phyloP scores from a whole-genome alignment of 805 yeast genomes.

The Saccharomycopsis malanga region DNA sequence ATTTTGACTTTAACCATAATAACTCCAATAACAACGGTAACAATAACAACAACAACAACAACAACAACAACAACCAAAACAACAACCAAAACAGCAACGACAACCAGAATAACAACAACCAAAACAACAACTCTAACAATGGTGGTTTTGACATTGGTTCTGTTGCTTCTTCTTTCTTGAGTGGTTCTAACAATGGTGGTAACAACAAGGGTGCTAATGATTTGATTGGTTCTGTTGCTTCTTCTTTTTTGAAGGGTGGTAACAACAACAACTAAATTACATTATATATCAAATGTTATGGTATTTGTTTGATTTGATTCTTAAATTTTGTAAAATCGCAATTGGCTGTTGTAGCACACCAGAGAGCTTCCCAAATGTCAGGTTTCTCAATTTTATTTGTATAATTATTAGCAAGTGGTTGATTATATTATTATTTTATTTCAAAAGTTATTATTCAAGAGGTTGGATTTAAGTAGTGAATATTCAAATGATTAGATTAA shows the following conservation, averaged over 20 bases:
- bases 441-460: no score
- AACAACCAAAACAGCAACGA: slow-evolving; percentile 7
- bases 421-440: no score
- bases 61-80: slow-evolving; percentile 7
- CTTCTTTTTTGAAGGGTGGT: slow-evolving; percentile 17
- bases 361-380: no score
- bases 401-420: no score
- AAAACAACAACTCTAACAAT: slow-evolving; percentile 7
- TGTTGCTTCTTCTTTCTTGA: slow-evolving; percentile 16
- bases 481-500: no score
- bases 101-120: slow-evolving; percentile 3
- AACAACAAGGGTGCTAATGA: slow-evolving; percentile 8
- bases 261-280: slow-evolving; percentile 8
- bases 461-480: no score
- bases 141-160: slow-evolving; percentile 10
- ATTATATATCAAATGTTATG: neutral
- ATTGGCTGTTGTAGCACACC: no score
- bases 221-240: slow-evolving; percentile 17
- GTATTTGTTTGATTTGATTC: neutral
- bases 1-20: slow-evolving; percentile 11
- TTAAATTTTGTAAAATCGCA: neutral
- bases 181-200: slow-evolving; percentile 6
- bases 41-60: slow-evolving; percentile 16
- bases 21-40: slow-evolving; percentile 12
- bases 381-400: no score